Evolutionary conservation across 192 early-diverging fungal species (phyloP).

Genomic region (Kappamyces sp.): DNA sequence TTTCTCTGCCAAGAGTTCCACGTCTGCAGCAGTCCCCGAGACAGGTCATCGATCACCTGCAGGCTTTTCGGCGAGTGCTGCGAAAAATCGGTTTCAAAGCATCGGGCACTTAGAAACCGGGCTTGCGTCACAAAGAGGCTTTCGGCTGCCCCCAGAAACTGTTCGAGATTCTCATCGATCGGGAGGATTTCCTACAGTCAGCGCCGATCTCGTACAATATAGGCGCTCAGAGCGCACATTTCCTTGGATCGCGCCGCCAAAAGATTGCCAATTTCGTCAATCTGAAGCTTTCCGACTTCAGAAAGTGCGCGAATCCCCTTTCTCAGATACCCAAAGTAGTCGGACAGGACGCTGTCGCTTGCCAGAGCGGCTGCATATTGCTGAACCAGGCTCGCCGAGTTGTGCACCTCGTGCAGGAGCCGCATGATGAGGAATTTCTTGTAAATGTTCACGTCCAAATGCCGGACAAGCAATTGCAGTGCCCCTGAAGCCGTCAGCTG

Average conservation of each 20-base stretch:
- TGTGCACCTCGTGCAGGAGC: constrained; percentile 50
- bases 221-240: constrained; percentile 40
- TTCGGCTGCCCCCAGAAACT: constrained; percentile 22
- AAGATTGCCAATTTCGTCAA: constrained; percentile 41
- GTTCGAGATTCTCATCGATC: constrained; percentile 15
- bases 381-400: constrained; percentile 39
- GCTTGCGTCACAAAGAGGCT: constrained; percentile 8
- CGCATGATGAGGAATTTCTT: constrained; percentile 58
- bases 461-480: constrained; percentile 13
- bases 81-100: neutral
- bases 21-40: neutral
- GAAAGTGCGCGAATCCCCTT: constrained; percentile 45
- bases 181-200: constrained; percentile 32
- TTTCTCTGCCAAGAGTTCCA: constrained; percentile 2
- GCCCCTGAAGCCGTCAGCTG: neutral
- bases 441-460: constrained; percentile 38
- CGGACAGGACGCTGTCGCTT: constrained; percentile 34
- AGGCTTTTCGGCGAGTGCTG: neutral
- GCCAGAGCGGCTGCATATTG: constrained; percentile 40
- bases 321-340: constrained; percentile 42
- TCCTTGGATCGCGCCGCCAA: constrained; percentile 33
- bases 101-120: neutral
- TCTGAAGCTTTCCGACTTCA: constrained; percentile 43
- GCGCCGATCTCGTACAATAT: constrained; percentile 12
- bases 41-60: neutral